phyloP scores from a whole-genome alignment of 140 eudicot species.

The Bidens hawaiensis region DNA sequence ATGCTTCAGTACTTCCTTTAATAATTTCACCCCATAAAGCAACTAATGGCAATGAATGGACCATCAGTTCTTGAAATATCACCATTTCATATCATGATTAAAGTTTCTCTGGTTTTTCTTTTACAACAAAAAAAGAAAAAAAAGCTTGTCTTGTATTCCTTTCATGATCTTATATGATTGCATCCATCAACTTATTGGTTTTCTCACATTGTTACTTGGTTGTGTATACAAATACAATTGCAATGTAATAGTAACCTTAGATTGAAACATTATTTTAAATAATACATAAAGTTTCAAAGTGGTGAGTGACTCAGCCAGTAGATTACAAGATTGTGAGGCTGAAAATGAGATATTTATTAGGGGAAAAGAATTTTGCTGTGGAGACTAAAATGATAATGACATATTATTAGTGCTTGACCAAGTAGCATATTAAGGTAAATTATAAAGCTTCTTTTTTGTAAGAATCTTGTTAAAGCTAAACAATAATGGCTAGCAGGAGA shows the following conservation, averaged over 20 bases:
- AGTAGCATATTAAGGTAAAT: conserved; percentile 45
- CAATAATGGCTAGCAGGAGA: conserved; percentile 65
- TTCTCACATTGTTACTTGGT: conserved; percentile 1
- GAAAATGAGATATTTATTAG: not conserved
- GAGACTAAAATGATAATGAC: conserved; percentile 27
- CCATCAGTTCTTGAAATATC: conserved; percentile 39
- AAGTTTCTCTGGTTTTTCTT: conserved; percentile 36
- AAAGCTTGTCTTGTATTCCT: conserved; percentile 29
- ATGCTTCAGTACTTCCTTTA: conserved; percentile 41
- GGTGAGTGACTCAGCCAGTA: not conserved
- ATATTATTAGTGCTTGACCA: conserved; percentile 32
- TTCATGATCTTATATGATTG: conserved; percentile 20
- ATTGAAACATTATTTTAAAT: not conserved
- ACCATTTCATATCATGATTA: conserved; percentile 39
- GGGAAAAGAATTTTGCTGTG: conserved; percentile 16
- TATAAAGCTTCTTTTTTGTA: conserved; percentile 60
- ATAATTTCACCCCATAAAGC: conserved; percentile 35
- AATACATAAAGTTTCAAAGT: not conserved
- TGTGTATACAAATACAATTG: not conserved
- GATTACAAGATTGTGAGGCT: not conserved
- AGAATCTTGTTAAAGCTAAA: conserved; percentile 83
- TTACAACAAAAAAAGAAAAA: conserved; percentile 28
- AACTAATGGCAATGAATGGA: conserved; percentile 42
- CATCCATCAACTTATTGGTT: conserved; percentile 15
- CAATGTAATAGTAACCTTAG: not conserved